Percentiles rank a stretch among this genome's conserved stretches.
Conservation (phyloP, 2,329 filamentous ascomycete species). For the Fusarium pseudoanthophilum region DNA sequence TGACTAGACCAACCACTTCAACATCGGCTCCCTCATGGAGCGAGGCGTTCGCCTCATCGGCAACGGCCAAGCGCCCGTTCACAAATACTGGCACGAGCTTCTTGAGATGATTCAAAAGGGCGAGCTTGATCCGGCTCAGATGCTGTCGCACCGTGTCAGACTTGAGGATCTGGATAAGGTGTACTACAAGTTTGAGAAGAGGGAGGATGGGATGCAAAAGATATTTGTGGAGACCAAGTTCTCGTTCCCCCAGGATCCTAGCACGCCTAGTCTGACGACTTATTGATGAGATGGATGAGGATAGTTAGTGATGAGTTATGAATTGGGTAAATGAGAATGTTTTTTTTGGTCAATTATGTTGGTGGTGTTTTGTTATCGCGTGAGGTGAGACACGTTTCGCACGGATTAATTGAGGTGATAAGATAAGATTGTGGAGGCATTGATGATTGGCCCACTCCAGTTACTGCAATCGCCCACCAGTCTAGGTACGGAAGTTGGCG, state of each 20-base stretch:
- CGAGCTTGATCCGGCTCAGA: conserved; percentile 78
- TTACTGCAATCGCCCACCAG: too few relatives aligned
- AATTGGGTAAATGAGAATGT: background rate
- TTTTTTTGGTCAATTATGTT: too few relatives aligned
- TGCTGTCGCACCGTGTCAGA: conserved; percentile 81
- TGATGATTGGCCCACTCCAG: too few relatives aligned
- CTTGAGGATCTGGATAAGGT: conserved; percentile 78
- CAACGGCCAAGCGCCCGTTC: conserved; percentile 76
- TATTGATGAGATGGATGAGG: conserved; percentile 10
- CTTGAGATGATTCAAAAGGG: conserved; percentile 73
- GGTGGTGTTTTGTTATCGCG: background rate
- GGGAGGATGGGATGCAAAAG: conserved; percentile 81
- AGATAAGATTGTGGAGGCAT: too few relatives aligned
- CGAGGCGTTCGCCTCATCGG: conserved; percentile 82
- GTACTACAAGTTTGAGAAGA: conserved; percentile 70
- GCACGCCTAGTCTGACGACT: conserved; percentile 27
- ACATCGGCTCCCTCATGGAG: conserved; percentile 86
- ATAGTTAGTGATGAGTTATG: background rate
- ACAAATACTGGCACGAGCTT: conserved; percentile 86
- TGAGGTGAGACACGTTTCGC: too few relatives aligned
- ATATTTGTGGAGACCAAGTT: conserved; percentile 73
- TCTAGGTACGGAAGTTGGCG: too few relatives aligned
- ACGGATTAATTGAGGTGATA: too few relatives aligned
- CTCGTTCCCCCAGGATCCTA: conserved; percentile 57
- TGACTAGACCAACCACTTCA: conserved; percentile 62